A percentile compares a stretch with the other conserved stretches of the same genome.
These are phyloP conservation scores for Phytophthora meadii DNA, from an alignment of 352 stramenopile genomes.

Conservation along the genomic window DNA sequence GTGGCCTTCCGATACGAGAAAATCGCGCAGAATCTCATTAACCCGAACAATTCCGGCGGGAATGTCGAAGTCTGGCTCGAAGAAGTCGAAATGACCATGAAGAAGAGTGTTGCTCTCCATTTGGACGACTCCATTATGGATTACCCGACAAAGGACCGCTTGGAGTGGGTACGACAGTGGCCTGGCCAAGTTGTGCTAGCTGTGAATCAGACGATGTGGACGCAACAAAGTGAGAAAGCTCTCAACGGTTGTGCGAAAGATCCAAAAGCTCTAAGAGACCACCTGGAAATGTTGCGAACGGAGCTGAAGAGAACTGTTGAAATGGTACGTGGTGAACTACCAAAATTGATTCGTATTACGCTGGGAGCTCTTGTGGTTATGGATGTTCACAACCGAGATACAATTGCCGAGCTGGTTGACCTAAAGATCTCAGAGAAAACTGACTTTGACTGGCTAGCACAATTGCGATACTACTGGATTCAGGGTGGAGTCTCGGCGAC, in stretches of 20 bases:
- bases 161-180: constrained; percentile 93
- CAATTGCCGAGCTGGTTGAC: constrained; percentile 91
- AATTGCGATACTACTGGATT: constrained; percentile 94
- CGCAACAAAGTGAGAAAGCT: constrained; percentile 80
- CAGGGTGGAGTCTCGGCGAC: constrained; percentile 81
- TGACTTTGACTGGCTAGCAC: constrained; percentile 95
- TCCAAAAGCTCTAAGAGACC: constrained; percentile 55
- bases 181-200: constrained; percentile 93
- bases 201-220: constrained; percentile 95
- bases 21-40: constrained; percentile 91
- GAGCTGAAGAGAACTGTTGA: constrained; percentile 92
- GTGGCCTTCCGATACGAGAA: constrained; percentile 90
- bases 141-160: constrained; percentile 87
- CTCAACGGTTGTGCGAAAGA: constrained; percentile 44
- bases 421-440: constrained; percentile 77
- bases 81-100: constrained; percentile 89
- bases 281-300: constrained; percentile 71
- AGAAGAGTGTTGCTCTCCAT: constrained; percentile 80
- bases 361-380: constrained; percentile 94
- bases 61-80: constrained; percentile 93
- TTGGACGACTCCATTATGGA: constrained; percentile 88
- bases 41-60: constrained; percentile 93
- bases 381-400: constrained; percentile 96
- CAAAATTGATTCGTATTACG: constrained; percentile 93
- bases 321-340: constrained; percentile 92